A percentile compares a stretch with the other conserved stretches of the same genome.
phyloP scores from a whole-genome alignment of 805 yeast species.

The Suhomyces sp. region DNA sequence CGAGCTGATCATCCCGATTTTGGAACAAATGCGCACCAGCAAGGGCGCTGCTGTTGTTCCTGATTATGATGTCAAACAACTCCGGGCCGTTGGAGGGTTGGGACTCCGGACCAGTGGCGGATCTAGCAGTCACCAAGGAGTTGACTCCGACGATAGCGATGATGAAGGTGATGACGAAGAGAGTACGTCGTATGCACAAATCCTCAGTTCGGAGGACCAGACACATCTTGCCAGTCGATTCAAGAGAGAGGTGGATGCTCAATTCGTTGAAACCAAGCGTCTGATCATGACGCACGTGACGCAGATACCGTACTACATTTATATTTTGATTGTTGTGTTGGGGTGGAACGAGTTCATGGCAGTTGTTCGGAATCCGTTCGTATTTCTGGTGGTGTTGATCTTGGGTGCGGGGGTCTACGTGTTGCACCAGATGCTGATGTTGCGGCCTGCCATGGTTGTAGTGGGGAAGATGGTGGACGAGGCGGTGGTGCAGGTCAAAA shows the following conservation, averaged over 20 bases:
- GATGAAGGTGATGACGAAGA: constrained; percentile 20
- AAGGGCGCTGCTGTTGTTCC: constrained; percentile 62
- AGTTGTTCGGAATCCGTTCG: constrained; percentile 80
- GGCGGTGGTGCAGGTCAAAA: constrained; percentile 55
- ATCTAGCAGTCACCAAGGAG: too few species aligned
- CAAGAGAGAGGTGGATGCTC: constrained; percentile 73
- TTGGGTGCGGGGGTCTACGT: constrained; percentile 62
- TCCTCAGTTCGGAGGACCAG: constrained; percentile 27
- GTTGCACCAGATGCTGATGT: constrained; percentile 66
- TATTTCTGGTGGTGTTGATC: constrained; percentile 61
- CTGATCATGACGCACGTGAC: constrained; percentile 76
- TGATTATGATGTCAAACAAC: constrained; percentile 32
- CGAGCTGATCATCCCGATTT: constrained; percentile 55
- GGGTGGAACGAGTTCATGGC: constrained; percentile 98
- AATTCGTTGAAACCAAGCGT: constrained; percentile 84
- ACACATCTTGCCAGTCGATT: constrained; percentile 41
- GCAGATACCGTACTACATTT: constrained; percentile 81
- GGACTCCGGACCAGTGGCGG: constrained; percentile 24
- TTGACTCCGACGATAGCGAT: constrained; percentile 29
- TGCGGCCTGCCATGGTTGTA: constrained; percentile 72
- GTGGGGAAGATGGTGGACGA: constrained; percentile 58
- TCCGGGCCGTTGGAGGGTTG: constrained; percentile 21
- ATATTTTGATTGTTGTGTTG: constrained; percentile 64
- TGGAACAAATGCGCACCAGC: constrained; percentile 42
- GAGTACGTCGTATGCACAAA: constrained; percentile 46